Base-by-base conservation (phyloP, 2,329 filamentous ascomycete species). In the Aspergillus sp. region DNA sequence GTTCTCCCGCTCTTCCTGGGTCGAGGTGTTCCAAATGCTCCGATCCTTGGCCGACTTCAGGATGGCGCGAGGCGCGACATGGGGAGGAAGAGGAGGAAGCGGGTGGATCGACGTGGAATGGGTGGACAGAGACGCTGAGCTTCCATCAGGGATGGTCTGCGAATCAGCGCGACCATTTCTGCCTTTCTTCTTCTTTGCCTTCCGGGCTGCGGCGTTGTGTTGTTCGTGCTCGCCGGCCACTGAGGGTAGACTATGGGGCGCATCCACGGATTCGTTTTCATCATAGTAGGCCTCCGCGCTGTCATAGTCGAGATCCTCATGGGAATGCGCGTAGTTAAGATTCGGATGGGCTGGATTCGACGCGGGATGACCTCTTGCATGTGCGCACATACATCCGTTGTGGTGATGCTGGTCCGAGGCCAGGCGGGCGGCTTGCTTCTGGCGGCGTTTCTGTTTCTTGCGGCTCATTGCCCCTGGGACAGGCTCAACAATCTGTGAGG, bases 381-480 rank as follows among this genome's bases (percentile, higher is more conserved):
- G 6, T 5, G 68, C 74, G 27, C 66, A 66, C 24, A 69, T 66
- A 29, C 71, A 68, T 34, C 71, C 74, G 15, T 71, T 67, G 15
- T 67, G 68, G 12, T 50, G 47, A 32, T 66, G 60, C 36, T 66
- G 59, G 19, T 69, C 69, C 27, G 71, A 75, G 17, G 74, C 74
- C 53, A 80, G 75, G 39, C 80, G 80, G 19, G 84, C 82, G 20
- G 82, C 82, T 62, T 75, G 70, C 59, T 95, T 95, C 54, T 84
- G 81, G 45, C 88, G 76, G 47, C 88, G 78, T 70, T 94, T 95
- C 60, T 91, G 83, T 69, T 95, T 96, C 71, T 95, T 95, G 55
- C 84, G 78, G 63, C 94, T 95, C 32, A 88, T 80, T 6, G 69
- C 53, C 27, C 67, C 67, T 27, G 67, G 63, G 30, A 45, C 45